Base-by-base conservation (phyloP, 2,329 filamentous ascomycete genomes). In the Curvularia spicifera region DNA sequence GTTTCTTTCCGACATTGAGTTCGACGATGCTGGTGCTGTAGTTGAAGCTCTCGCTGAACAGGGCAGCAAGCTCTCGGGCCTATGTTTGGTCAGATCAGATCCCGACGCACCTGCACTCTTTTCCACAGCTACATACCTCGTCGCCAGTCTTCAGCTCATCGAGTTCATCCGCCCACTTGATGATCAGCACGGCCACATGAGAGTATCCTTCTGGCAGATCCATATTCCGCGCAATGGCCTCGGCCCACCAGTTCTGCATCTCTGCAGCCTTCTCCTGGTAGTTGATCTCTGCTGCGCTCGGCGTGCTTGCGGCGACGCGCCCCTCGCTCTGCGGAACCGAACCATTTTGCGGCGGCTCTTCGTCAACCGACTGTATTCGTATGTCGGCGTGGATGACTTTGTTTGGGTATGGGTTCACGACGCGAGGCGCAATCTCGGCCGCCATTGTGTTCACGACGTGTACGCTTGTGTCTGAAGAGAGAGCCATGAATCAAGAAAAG, bases 171-270 rank as follows among this genome's bases (percentile, higher is more conserved):
- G 60, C 71, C 76, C 76, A 78, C 35, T 73, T 73, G 28, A 78
- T 68, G 4, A 79, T 59, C 3, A 79, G 56, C 1, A 77, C 76
- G 7, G 73, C 67, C 8, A 77, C 76, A 28, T 76, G 63, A 5
- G 61, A 24, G 46, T 79, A 79, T 2, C 69, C 69, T 13, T 71
- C 67, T 1, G 73, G 66, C 15, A 74, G 62, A 10, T 69, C 57
- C 70, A 76, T 72, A 31, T 76, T 67, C 20, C 57, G 35, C 6
- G 51, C 56, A 10, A 59, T 50, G 15, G 58, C 54, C 39, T 75
- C 68, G 31, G 72, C 66, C 72, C 72, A 77, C 68, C 71, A 75
- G 45, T 64, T 64, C 58, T 22, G 61, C 66, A 8, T 66, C 66
- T 31, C 59, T 49, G 44, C 44, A 6, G 44, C 44, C 15, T 35